Evolutionary conservation across 768 basidiomycete species (phyloP), one percentile per base, ranked within the genome.

Genomic region (Auriscalpium orientale): DNA sequence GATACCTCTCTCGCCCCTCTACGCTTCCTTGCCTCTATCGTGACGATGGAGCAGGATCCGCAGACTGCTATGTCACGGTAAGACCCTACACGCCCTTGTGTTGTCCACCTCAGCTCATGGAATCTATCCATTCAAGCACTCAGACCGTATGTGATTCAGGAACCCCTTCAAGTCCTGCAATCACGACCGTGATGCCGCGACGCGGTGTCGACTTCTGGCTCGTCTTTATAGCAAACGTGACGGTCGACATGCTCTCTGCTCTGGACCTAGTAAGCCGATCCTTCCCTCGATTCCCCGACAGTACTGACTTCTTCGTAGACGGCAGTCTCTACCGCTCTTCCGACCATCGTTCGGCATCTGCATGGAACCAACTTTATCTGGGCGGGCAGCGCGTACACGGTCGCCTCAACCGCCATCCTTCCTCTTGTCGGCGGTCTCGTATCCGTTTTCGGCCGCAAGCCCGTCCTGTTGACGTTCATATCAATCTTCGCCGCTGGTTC

Each of bases 401-500:
- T 67, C 21, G 56, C 55, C 8, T 49, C 62, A 13, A 60, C 66
- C 11, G 66, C 66, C 8, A 37, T 64, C 33, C 48, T 67, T 21
- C 66, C 66, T 3, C 38, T 64, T 18, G 52, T 49, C 6, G 65
- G 66, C 13, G 52, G 55, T 13, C 55, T 67, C 22, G 64, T 60
- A 8, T 53, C 52, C 11, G 56, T 57, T 11, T 71, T 70, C 46
- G 70, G 70, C 9, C 55, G 69, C 13, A 62, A 58, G 22, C 60
- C 63, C 15, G 55, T 64, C 12, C 53, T 70, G 43, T 56, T 70
- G 13, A 43, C 49, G 11, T 62, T 63, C 12, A 51, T 68, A 35
- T 4, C 46, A 3, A 49, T 64, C 3, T 68, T 68, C 51, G 63
- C 64, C 12, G 20, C 65, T 1, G 74, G 74, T 0, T 67, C 66